These are phyloP conservation scores for Fusarium concolor DNA, from an alignment of 2,329 filamentous ascomycete species.

Conservation along the genomic window DNA sequence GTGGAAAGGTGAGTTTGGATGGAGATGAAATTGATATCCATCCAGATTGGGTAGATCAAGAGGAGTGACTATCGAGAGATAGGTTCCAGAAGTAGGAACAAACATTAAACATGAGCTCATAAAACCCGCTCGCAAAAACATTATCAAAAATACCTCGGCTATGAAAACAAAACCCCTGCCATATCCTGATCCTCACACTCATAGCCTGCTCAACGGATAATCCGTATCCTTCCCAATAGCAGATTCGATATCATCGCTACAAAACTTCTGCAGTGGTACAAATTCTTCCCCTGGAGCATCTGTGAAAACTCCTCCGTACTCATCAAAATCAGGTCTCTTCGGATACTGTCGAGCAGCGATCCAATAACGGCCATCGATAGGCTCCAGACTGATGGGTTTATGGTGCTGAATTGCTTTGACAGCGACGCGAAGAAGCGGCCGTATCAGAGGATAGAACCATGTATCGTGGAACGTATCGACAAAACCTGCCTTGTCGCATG, in stretches of 20 bases:
- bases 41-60: too few species aligned
- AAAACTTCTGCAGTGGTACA: slow-evolving; percentile 9
- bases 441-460: slow-evolving; percentile 39
- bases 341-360: slow-evolving; percentile 23
- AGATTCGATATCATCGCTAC: not conserved
- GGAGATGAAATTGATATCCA: too few species aligned
- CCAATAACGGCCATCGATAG: slow-evolving; percentile 37
- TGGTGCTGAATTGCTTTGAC: slow-evolving; percentile 3
- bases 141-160: not conserved
- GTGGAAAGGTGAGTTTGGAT: too few species aligned
- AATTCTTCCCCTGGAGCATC: slow-evolving; percentile 1
- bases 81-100: not conserved
- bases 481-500: slow-evolving; percentile 40
- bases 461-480: slow-evolving; percentile 28
- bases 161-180: not conserved
- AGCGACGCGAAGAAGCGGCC: slow-evolving; percentile 11
- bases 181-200: too few species aligned
- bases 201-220: slow-evolving; percentile 35
- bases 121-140: not conserved
- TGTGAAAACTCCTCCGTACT: slow-evolving; percentile 29
- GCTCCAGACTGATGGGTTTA: slow-evolving; percentile 11
- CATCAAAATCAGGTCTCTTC: not conserved
- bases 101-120: not conserved
- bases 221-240: not conserved
- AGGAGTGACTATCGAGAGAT: too few species aligned